Evolutionary conservation across 1,284 basidiomycete genomes (phyloP).

Genomic region (Golubevia sp.): DNA sequence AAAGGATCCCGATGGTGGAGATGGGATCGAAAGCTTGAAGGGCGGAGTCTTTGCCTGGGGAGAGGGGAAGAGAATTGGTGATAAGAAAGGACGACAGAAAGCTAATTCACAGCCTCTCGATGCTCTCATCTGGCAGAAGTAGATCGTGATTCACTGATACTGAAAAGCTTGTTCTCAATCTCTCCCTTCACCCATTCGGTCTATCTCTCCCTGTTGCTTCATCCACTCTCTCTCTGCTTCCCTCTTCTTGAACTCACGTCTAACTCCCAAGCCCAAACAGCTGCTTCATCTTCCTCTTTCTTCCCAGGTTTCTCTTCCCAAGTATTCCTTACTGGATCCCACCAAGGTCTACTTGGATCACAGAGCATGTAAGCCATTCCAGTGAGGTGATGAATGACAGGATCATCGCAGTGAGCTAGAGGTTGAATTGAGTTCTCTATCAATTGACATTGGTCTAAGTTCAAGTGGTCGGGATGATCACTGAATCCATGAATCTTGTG

Average conservation of each 20-base stretch:
- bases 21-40: slow-evolving; percentile 22
- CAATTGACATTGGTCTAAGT: no score
- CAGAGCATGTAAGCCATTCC: slow-evolving; percentile 38
- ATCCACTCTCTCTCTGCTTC: no score
- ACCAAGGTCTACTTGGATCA: slow-evolving; percentile 30
- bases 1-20: slow-evolving; percentile 24
- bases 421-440: no score
- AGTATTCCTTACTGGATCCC: slow-evolving; percentile 27
- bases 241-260: background rate
- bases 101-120: no score
- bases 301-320: slow-evolving; percentile 20
- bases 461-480: no score
- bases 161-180: no score
- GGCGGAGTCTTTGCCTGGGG: slow-evolving; percentile 10
- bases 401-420: slow-evolving; percentile 27
- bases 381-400: slow-evolving; percentile 23
- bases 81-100: background rate
- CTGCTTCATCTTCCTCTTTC: slow-evolving; percentile 15
- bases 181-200: no score
- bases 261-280: slow-evolving; percentile 39
- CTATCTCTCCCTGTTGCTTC: no score
- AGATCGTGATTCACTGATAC: no score
- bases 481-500: no score
- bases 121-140: no score
- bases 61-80: background rate